These are phyloP conservation scores for Lepidium didymum DNA, from an alignment of 345 rosid genomes.

Conservation along the genomic window DNA sequence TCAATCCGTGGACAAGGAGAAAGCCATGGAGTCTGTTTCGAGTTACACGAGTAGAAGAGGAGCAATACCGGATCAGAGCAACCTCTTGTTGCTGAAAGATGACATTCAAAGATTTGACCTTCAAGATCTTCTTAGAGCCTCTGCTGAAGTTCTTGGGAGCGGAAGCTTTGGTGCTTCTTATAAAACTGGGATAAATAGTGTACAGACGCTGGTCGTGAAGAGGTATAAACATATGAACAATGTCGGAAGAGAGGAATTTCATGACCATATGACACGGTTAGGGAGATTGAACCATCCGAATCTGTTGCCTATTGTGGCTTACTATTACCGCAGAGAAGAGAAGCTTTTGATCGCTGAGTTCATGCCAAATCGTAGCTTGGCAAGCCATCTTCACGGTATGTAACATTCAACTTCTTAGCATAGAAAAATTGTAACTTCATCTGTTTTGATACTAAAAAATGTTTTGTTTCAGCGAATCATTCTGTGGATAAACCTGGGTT, in stretches of 20 bases:
- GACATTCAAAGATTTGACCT: conserved; percentile 51
- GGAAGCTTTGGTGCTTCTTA: conserved; percentile 78
- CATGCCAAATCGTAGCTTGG: conserved; percentile 53
- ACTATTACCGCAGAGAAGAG: conserved; percentile 69
- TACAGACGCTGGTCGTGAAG: conserved; percentile 55
- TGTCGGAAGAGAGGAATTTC: conserved; percentile 59
- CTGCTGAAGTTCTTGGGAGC: conserved; percentile 81
- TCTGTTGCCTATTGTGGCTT: conserved; percentile 46
- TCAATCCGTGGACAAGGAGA: conserved; percentile 3
- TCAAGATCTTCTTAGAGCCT: conserved; percentile 61
- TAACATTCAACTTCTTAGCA: neutral
- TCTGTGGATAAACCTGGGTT: conserved; percentile 38
- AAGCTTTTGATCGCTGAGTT: conserved; percentile 56
- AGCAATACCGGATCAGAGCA: conserved; percentile 30
- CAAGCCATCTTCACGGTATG: conserved; percentile 65
- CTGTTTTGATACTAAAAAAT: neutral
- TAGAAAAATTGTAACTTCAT: neutral
- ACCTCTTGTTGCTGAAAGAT: conserved; percentile 43
- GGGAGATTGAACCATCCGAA: conserved; percentile 60
- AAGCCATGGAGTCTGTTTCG: neutral
- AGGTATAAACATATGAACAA: conserved; percentile 72
- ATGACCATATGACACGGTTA: conserved; percentile 58
- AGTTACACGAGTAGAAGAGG: conserved; percentile 9
- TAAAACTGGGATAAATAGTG: conserved; percentile 40
- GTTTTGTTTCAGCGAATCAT: conserved; percentile 48